Conservation (phyloP, 1,139 yeast genomes). For the Debaryomyces fabryi region DNA sequence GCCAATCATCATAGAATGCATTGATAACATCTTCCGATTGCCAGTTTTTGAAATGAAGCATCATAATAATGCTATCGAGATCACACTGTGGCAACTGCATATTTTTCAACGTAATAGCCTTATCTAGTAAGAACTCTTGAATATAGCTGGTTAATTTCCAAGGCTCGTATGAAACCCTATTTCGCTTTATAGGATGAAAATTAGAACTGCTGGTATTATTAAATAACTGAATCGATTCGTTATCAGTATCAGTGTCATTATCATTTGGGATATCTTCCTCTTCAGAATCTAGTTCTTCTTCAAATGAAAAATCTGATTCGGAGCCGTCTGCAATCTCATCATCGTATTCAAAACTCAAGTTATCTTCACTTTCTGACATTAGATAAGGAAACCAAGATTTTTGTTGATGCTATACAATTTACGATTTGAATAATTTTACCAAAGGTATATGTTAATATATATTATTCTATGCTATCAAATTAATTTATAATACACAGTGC, state of each 20-base stretch:
- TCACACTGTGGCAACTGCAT: conserved; percentile 34
- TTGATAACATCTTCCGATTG: conserved; percentile 73
- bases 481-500: background rate
- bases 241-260: conserved; percentile 15
- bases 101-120: conserved; percentile 22
- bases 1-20: conserved; percentile 59
- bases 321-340: conserved; percentile 19
- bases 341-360: conserved; percentile 23
- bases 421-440: background rate
- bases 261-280: conserved; percentile 8
- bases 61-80: conserved; percentile 46
- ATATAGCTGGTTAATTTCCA: conserved; percentile 34
- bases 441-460: background rate
- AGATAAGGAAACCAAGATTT: background rate
- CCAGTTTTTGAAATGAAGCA: conserved; percentile 71
- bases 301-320: conserved; percentile 18
- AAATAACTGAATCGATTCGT: conserved; percentile 9
- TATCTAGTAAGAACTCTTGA: conserved; percentile 21
- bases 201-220: conserved; percentile 24
- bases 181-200: conserved; percentile 22
- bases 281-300: conserved; percentile 12
- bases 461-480: background rate
- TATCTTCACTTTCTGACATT: conserved; percentile 23
- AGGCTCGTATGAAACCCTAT: conserved; percentile 27
- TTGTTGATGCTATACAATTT: background rate